Percentiles rank a stretch among this genome's conserved stretches.
These are phyloP conservation scores for Filosporella fistucella DNA, from an alignment of 495 filamentous ascomycete genomes.

Conservation along the genomic window DNA sequence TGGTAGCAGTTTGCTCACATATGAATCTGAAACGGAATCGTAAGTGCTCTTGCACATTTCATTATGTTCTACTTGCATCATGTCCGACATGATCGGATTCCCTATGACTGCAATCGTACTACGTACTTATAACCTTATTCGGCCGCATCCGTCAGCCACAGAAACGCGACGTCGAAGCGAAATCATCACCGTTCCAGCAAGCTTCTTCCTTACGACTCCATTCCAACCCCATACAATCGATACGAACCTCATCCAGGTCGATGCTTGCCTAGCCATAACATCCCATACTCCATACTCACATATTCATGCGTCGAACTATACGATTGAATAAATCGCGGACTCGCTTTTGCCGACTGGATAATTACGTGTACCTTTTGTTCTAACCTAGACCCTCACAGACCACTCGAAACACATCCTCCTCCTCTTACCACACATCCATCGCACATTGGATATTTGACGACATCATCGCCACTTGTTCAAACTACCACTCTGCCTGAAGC, in stretches of 20 bases:
- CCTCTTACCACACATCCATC: slow-evolving; percentile 66
- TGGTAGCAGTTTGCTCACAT: slow-evolving; percentile 55
- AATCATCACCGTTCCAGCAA: too few species aligned
- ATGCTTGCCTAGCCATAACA: too few species aligned
- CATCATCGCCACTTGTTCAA: slow-evolving; percentile 75
- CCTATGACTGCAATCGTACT: too few species aligned
- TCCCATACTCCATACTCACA: too few species aligned
- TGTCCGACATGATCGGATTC: too few species aligned
- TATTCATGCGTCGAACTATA: too few species aligned
- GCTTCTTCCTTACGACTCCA: too few species aligned
- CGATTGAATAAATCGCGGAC: slow-evolving; percentile 15
- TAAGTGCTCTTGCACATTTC: slow-evolving; percentile 42
- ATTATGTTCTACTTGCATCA: background rate
- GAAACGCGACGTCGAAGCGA: too few species aligned
- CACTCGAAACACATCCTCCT: slow-evolving; percentile 50
- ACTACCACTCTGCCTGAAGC: slow-evolving; percentile 27
- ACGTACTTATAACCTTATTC: too few species aligned
- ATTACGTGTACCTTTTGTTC: slow-evolving; percentile 13
- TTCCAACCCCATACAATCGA: too few species aligned
- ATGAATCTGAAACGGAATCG: slow-evolving; percentile 67
- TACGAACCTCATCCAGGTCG: too few species aligned
- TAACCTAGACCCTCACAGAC: slow-evolving; percentile 7
- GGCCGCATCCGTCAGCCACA: too few species aligned
- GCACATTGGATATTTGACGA: slow-evolving; percentile 74
- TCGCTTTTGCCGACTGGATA: slow-evolving; percentile 9